phyloP scores from a whole-genome alignment of 345 rosid genomes.

The Trapa bicornis region DNA sequence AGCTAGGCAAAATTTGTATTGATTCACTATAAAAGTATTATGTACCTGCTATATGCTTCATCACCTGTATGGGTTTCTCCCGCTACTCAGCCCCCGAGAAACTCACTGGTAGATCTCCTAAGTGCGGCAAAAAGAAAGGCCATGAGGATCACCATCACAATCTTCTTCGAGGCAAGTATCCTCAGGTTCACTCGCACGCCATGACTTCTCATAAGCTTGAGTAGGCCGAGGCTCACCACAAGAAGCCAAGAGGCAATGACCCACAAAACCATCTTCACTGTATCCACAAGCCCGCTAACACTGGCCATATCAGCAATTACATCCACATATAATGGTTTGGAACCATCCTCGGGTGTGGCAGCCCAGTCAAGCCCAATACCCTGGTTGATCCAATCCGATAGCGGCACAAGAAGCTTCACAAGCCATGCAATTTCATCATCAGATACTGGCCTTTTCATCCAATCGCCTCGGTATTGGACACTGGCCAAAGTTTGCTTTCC shows the following conservation, averaged over 20 bases:
- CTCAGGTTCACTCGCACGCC: constrained; percentile 63
- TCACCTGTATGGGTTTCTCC: no score
- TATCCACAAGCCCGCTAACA: constrained; percentile 31
- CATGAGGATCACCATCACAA: constrained; percentile 35
- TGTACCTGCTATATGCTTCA: neutral
- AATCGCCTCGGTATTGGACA: constrained; percentile 62
- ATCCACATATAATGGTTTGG: constrained; percentile 42
- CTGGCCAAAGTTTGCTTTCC: constrained; percentile 28
- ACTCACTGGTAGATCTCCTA: constrained; percentile 17
- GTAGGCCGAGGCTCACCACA: constrained; percentile 19
- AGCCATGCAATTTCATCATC: constrained; percentile 76
- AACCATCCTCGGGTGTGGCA: constrained; percentile 14
- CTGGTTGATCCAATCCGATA: constrained; percentile 58
- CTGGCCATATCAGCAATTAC: constrained; percentile 22
- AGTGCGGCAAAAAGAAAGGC: constrained; percentile 28
- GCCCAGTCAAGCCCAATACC: constrained; percentile 45
- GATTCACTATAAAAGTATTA: neutral
- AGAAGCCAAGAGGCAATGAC: constrained; percentile 38
- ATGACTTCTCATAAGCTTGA: constrained; percentile 48
- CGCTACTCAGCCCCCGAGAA: no score
- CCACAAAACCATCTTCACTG: constrained; percentile 23
- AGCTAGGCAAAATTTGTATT: neutral
- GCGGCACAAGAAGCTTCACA: constrained; percentile 47
- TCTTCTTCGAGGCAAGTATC: constrained; percentile 69
- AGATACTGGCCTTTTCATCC: constrained; percentile 84